Conservation (phyloP, 1,284 basidiomycete genomes). For the Trametes polyzona region DNA sequence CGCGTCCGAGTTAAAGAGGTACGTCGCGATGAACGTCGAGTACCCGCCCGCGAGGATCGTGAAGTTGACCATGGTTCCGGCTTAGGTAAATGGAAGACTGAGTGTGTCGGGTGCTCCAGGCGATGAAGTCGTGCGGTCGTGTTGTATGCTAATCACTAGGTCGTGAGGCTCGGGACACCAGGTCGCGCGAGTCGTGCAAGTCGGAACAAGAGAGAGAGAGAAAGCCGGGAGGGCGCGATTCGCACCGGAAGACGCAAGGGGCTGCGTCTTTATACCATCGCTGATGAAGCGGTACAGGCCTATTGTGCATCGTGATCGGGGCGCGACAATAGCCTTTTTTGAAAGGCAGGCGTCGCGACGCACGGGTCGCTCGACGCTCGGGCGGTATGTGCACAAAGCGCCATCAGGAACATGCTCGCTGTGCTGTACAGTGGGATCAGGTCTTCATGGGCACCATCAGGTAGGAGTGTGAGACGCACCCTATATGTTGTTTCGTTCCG, state of each 20-base stretch:
- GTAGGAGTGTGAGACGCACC: neutral
- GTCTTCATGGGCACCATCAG: slow-evolving; percentile 7
- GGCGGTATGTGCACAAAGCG: neutral
- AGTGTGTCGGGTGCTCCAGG: neutral
- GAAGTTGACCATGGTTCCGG: slow-evolving; percentile 53
- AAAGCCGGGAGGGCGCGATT: neutral
- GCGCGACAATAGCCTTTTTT: slow-evolving; percentile 2
- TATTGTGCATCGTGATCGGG: neutral
- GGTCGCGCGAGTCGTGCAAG: slow-evolving; percentile 16
- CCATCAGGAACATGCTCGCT: neutral
- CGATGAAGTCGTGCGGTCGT: neutral
- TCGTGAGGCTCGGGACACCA: slow-evolving; percentile 21
- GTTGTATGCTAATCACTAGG: neutral
- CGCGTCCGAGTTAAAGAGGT: slow-evolving; percentile 55
- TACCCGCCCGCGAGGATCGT: slow-evolving; percentile 69
- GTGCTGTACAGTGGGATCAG: neutral
- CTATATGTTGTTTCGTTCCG: neutral
- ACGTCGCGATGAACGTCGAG: slow-evolving; percentile 59
- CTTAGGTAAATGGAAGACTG: neutral
- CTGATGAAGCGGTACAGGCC: too few relatives aligned
- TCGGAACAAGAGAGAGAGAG: neutral
- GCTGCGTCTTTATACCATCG: slow-evolving; percentile 1
- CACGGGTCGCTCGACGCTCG: too few relatives aligned
- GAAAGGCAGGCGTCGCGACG: neutral
- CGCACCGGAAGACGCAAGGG: neutral